Evolutionary conservation across 2,329 filamentous ascomycete species (phyloP).

Genomic region (Xylariaceae sp.): DNA sequence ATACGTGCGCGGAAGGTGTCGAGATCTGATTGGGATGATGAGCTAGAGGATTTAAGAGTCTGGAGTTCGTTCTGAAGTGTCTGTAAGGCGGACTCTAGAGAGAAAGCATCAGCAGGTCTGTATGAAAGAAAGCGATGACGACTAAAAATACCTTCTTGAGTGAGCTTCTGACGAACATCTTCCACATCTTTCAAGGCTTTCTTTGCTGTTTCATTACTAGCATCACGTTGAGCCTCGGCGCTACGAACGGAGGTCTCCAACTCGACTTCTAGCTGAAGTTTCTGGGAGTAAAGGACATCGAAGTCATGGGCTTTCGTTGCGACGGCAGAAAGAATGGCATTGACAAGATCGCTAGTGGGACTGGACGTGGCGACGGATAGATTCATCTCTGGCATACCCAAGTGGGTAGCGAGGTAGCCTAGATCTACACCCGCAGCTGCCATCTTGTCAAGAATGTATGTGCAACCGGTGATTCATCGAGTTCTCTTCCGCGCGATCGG

Average conservation of each 20-base stretch:
- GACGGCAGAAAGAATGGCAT: constrained; percentile 69
- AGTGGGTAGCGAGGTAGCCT: constrained; percentile 68
- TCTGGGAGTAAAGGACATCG: constrained; percentile 79
- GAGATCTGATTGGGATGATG: constrained; percentile 69
- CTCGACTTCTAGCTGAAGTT: constrained; percentile 86
- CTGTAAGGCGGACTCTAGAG: constrained; percentile 68
- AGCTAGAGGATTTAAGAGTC: constrained; percentile 68
- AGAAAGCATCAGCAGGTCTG: not conserved
- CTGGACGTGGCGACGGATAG: constrained; percentile 58
- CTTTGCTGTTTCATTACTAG: constrained; percentile 75
- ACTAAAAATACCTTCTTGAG: constrained; percentile 66
- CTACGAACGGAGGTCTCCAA: constrained; percentile 84
- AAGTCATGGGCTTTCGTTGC: constrained; percentile 76
- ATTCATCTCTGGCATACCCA: constrained; percentile 62
- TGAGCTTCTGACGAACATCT: constrained; percentile 74
- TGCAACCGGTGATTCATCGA: constrained; percentile 14
- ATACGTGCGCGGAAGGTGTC: constrained; percentile 79
- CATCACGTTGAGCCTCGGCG: constrained; percentile 76
- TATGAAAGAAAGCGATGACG: not conserved
- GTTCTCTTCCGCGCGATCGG: too few relatives aligned
- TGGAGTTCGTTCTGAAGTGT: constrained; percentile 79
- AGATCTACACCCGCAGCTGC: constrained; percentile 61
- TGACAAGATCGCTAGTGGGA: constrained; percentile 76
- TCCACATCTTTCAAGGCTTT: constrained; percentile 81
- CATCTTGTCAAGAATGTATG: constrained; percentile 43